Evolutionary conservation across 345 rosid species (phyloP).

Genomic region (Sonneratia alba): DNA sequence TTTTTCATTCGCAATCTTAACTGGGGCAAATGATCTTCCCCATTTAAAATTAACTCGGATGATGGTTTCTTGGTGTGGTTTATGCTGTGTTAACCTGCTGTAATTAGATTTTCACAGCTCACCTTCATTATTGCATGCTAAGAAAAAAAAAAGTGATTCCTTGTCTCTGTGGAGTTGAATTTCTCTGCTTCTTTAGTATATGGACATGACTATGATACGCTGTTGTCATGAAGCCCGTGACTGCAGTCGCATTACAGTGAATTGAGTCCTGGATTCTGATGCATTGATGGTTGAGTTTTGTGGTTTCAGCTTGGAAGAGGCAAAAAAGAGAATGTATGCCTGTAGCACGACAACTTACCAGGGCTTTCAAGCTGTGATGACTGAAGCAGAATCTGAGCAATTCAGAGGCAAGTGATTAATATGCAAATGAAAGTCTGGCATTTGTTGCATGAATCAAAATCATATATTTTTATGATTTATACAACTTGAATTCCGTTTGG

Average conservation of each 20-base stretch:
- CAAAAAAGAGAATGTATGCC: slow-evolving; percentile 77
- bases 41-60: no score
- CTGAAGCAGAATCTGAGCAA: slow-evolving; percentile 73
- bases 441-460: neutral
- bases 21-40: no score
- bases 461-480: neutral
- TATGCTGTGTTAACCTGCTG: no score
- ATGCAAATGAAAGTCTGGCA: neutral
- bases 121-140: no score
- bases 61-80: no score
- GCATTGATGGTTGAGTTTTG: slow-evolving; percentile 10
- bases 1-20: no score
- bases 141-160: no score
- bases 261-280: neutral
- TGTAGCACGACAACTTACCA: slow-evolving; percentile 95
- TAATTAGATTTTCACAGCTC: no score
- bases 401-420: slow-evolving; percentile 37
- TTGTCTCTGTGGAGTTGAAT: neutral
- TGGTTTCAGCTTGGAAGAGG: slow-evolving; percentile 67
- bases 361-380: slow-evolving; percentile 92
- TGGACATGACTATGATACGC: neutral
- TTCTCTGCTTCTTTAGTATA: neutral
- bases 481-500: neutral
- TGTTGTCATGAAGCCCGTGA: neutral
- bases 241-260: neutral